Base-by-base conservation (phyloP, 1,284 basidiomycete genomes). In the Heterobasidion parviporum region DNA sequence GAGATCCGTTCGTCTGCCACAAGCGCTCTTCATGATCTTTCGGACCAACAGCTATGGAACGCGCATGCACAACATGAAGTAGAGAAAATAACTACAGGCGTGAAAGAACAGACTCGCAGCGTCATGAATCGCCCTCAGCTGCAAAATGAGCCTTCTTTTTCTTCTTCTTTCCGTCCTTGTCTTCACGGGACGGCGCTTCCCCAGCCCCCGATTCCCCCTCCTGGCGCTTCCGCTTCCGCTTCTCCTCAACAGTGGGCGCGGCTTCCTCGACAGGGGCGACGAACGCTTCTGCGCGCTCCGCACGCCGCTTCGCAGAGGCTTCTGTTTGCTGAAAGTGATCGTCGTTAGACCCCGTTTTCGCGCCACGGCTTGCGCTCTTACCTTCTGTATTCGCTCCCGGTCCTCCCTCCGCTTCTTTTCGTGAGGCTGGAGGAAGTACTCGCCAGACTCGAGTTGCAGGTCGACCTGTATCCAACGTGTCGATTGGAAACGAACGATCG, bases 361-460 rank as follows among this genome's bases (percentile, higher is more conserved):
- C 33, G 50, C 8, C 12, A 35, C 20, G 14, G 9, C 15, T 15
- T 16, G n/a, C 12, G 53, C 6, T 33, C 56, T 44, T 59, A 84
- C 89, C 80, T 87, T 88, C 71, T 89, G 79, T 71, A 83, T 85
- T 67, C 84, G 72, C 68, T 79, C 74, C 60, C 78, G 78, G 32
- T 77, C 74, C 64, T 89, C 85, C 54, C 80, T 75, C 26, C 80
- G 80, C 61, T 83, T 82, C 73, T 88, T 93, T 69, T 94, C 87
- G 57, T 81, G 79, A 8, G 89, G 76, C 70, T 96, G 96, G 74
- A 98, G 86, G 80, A 98, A 99, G 71, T 98, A 98, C 70, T 98
- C 96, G 73, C 96, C 96, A 5, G 89, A 91, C 68, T 98, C 95
- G 62, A 99, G 79, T 77, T 98, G 90, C 55, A 95, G 69, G 71